Evolutionary conservation across 2,329 filamentous ascomycete genomes (phyloP), one percentile per base, ranked within the genome.

Genomic region (Lecanicillium sp.): DNA sequence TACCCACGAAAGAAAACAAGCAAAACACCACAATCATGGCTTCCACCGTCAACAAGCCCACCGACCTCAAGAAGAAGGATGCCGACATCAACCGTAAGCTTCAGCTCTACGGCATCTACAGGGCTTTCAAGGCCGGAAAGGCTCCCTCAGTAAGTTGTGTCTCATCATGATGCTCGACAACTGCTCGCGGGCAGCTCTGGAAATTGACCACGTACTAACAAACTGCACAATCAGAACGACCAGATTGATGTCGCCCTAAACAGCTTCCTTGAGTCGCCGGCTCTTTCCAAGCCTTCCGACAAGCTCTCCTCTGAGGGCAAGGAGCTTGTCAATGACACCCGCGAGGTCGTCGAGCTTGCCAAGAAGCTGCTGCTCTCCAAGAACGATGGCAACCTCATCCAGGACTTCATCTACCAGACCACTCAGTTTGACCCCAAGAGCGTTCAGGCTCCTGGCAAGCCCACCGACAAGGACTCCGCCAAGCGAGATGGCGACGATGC

Each of bases 401-500:
- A 98, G 57, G 89, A 98, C 54, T 96, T 98, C 63, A 86, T 96
- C 63, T 98, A 85, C 83, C 85, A 95, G 57, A 89, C 88, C 0
- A 79, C 87, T 55, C 74, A 84, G 33, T 80, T 92, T 45, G 76
- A 79, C 38, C 65, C 75, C 41, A 80, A 71, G 51, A 69, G 73
- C 37, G 71, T 85, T 18, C 59, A 65, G 42, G 62, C 70, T 1
- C 85, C 86, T 4, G 69, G 71, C 40, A 73, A 77, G 2, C 83
- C 87, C 1, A 51, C 94, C 34, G 74, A 78, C 55, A 94, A 87
- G 67, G 80, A 85, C 1, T 73, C 75, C 2, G 85, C 85, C 18
- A 78, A 83, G 64, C 81, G 90, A 56, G 86, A 98, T 57, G 86
- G 83, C 29, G 78, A 92, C 46, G 74, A 90, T 58, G 87, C 84